These are phyloP conservation scores for Vicia villosa DNA, from an alignment of 306 rosid genomes.

Conservation along the genomic window DNA sequence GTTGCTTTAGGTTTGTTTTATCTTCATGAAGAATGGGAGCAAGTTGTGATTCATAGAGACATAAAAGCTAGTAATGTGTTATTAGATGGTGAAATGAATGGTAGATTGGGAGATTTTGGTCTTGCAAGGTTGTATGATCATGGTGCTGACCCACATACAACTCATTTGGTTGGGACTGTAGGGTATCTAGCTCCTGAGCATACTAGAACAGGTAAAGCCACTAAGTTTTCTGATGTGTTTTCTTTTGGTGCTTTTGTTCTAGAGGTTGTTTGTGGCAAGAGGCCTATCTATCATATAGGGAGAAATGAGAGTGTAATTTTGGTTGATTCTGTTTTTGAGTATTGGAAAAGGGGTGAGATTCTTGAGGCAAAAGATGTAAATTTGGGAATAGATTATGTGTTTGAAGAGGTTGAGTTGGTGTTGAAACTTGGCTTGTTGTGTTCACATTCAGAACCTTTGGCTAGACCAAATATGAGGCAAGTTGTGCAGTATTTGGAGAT, in stretches of 20 bases:
- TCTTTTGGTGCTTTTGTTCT: conserved; percentile 70
- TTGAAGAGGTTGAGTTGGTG: conserved; percentile 51
- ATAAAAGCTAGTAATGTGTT: conserved; percentile 78
- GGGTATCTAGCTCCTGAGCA: conserved; percentile 80
- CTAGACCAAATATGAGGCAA: conserved; percentile 66
- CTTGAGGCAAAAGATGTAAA: conserved; percentile 57
- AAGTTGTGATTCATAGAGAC: conserved; percentile 76
- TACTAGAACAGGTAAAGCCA: conserved; percentile 61
- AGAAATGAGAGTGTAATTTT: conserved; percentile 42
- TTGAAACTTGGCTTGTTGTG: conserved; percentile 63
- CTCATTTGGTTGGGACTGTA: conserved; percentile 67
- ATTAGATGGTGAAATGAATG: conserved; percentile 62
- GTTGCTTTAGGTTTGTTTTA: conserved; percentile 63
- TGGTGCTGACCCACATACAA: conserved; percentile 64
- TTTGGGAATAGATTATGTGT: conserved; percentile 39
- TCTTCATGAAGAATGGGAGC: conserved; percentile 75
- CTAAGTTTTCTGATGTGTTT: conserved; percentile 57
- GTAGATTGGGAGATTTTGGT: conserved; percentile 76
- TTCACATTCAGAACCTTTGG: conserved; percentile 47
- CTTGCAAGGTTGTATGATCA: conserved; percentile 68
- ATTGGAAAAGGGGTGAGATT: conserved; percentile 49
- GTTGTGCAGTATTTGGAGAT: conserved; percentile 56
- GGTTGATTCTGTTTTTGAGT: conserved; percentile 59
- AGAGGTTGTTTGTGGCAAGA: conserved; percentile 71
- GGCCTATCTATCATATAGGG: conserved; percentile 51